Base-by-base conservation (phyloP, 1,139 yeast genomes). In the Nakaseomyces nivariensis region DNA sequence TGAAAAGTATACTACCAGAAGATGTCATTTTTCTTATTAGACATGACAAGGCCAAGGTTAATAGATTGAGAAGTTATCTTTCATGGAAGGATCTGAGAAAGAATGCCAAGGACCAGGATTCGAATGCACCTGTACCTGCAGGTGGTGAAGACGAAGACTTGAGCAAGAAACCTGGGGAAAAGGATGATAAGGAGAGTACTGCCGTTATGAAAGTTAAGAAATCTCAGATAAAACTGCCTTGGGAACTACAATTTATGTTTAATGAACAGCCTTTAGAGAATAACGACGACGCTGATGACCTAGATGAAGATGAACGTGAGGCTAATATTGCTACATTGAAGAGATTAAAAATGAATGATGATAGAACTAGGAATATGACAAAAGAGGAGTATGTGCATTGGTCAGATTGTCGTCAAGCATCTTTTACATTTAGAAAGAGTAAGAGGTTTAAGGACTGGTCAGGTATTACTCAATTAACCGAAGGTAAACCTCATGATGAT, bases 11-110 rank as follows among this genome's bases (percentile, higher is more conserved):
- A 24, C 77, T 92, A 0, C 89, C 96, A 0, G 99, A 92, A 66
- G 98, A 92, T 64, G 84, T 92, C 37, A 92, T 92, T 42, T 92
- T 90, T 58, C 71, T 92, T 47, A 92, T 94, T 54, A 76, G 98
- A 45, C 96, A 89, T 63, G 98, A 92, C 61, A 85, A 80, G 60
- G 97, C 97, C 37, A 92, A 94, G 62, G 98, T 92, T 9, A 88
- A 88, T 60, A 74, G 98, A 51, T 72, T 92, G 48, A 74, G 96
- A 58, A 90, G 97, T 0, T 92, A 94, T 60, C 70, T 92, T 37
- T 85, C 96, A 1, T 92, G 99, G 99, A 92, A 92, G 60, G 99
- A 94, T 66, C 92, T 94, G 46, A 81, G 99, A 50, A 94, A 94
- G 65, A 92, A 92, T 67, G 97, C 98, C 11, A 87, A 87, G 61